Conservation (phyloP, 2,329 filamentous ascomycete genomes). For the Karstenula rhodostoma region DNA sequence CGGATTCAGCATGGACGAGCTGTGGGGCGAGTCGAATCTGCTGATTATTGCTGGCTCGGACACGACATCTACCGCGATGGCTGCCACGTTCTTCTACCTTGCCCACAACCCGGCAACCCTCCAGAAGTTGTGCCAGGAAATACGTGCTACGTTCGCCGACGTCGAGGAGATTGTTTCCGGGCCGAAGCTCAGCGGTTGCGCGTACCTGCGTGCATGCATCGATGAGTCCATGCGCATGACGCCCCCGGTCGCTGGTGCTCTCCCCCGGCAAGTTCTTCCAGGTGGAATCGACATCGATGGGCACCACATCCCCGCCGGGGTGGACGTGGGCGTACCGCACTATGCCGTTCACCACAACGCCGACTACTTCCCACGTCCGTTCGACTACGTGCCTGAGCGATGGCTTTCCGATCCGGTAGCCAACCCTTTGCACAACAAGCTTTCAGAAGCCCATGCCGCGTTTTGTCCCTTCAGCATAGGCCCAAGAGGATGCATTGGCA, state of each 20-base stretch:
- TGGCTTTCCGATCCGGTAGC: constrained; percentile 44
- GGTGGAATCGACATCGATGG: constrained; percentile 51
- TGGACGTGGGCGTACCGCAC: constrained; percentile 48
- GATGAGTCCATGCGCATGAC: constrained; percentile 53
- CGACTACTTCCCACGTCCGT: constrained; percentile 49
- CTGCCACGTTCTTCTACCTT: constrained; percentile 56
- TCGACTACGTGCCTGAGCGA: constrained; percentile 48
- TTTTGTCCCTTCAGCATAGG: constrained; percentile 80
- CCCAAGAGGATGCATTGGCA: constrained; percentile 75
- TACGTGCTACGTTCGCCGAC: constrained; percentile 42
- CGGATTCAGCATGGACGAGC: constrained; percentile 55
- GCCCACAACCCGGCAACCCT: constrained; percentile 49
- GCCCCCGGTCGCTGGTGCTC: constrained; percentile 48
- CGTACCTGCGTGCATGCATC: constrained; percentile 50
- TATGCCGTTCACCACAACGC: constrained; percentile 51
- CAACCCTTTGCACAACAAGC: constrained; percentile 40
- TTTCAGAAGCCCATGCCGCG: constrained; percentile 65
- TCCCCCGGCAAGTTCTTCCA: constrained; percentile 48
- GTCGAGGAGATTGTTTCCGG: constrained; percentile 51
- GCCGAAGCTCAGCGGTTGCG: constrained; percentile 41
- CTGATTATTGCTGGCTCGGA: constrained; percentile 60
- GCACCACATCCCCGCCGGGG: constrained; percentile 45
- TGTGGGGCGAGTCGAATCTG: constrained; percentile 59
- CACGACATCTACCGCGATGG: constrained; percentile 54
- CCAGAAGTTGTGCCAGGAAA: constrained; percentile 43